Base-by-base conservation (phyloP, 345 rosid genomes). In the Citrus inodora region DNA sequence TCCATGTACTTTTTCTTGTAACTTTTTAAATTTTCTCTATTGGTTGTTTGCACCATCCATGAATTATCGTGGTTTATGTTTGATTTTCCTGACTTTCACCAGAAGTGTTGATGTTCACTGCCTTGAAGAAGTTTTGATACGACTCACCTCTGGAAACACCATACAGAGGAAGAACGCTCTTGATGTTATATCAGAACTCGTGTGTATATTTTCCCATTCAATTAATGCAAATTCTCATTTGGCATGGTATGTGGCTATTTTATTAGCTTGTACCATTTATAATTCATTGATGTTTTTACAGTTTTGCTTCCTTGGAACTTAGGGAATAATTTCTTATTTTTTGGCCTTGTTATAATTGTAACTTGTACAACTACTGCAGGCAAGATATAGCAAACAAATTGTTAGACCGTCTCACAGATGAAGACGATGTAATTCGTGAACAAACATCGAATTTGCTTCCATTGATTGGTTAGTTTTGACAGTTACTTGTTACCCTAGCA, bases 131-230 rank as follows among this genome's bases (percentile, higher is more conserved):
- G 88, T 93, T 84, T 80, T 93, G 60, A 80, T 86, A 61, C 92
- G 91, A 70, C 91, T 95, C 73, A 87, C 90, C 79, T 86, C 90
- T 71, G 91, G 90, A 82, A 90, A 85, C 79, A 75, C 83, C 81
- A 66, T 69, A 71, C 97, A 90, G 82, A 87, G 91, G 84, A 87
- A 83, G 85, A 95, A 95, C 80, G 87, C 97, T 80, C 72, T 92
- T 83, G 98, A 93, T 82, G 92, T 92, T 75, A 81, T 95, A 82
- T 90, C 93, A 25, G 90, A 92, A 72, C 78, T 95, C 76, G 67
- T 89, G 75, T 75, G 53, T 24, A 80, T 87, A 79, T 84, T 89
- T 70, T 83, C 83, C 53, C 85, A 80, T 77, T 82, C 91, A 62
- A 64, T 7, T 61, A 81, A 81, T 35, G 71, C 79, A 75, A 79